Conservation (phyloP, 306 rosid species). For the Datisca glomerata region DNA sequence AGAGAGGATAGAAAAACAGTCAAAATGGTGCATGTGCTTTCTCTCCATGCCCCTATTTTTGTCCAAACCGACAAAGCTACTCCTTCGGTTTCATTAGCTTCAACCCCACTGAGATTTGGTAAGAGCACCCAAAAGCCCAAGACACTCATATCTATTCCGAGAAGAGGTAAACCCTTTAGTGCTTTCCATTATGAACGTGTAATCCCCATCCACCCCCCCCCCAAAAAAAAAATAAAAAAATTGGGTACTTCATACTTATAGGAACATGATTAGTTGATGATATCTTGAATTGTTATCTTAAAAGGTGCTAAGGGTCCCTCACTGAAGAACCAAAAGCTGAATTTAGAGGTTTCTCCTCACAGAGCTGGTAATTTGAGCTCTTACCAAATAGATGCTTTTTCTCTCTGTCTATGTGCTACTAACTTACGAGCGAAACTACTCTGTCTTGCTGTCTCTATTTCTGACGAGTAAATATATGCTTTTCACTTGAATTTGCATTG, state of each 20-base stretch:
- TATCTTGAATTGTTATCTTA: not conserved
- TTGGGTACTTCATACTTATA: too few species aligned
- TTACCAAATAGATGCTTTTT: too few species aligned
- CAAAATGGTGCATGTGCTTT: slow-evolving; percentile 39
- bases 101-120: slow-evolving; percentile 21
- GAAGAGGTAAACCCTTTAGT: slow-evolving; percentile 36
- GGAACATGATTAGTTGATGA: not conserved
- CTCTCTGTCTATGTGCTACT: not conserved
- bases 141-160: slow-evolving; percentile 18
- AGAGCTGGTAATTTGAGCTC: slow-evolving; percentile 54
- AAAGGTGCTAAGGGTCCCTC: slow-evolving; percentile 26
- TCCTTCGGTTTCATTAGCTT: slow-evolving; percentile 18
- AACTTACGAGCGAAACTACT: too few species aligned
- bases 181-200: too few species aligned
- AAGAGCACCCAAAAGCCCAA: slow-evolving; percentile 18
- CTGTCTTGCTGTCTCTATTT: too few species aligned
- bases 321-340: slow-evolving; percentile 48
- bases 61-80: slow-evolving; percentile 15
- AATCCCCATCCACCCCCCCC: too few species aligned
- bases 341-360: slow-evolving; percentile 74
- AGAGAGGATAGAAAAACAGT: not conserved
- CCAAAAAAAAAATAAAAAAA: too few species aligned
- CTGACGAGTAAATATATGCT: too few species aligned
- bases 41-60: slow-evolving; percentile 9
- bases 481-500: too few species aligned